Evolutionary conservation across 1,284 basidiomycete species (phyloP).

Genomic region (Microbotryum scabiosae): DNA sequence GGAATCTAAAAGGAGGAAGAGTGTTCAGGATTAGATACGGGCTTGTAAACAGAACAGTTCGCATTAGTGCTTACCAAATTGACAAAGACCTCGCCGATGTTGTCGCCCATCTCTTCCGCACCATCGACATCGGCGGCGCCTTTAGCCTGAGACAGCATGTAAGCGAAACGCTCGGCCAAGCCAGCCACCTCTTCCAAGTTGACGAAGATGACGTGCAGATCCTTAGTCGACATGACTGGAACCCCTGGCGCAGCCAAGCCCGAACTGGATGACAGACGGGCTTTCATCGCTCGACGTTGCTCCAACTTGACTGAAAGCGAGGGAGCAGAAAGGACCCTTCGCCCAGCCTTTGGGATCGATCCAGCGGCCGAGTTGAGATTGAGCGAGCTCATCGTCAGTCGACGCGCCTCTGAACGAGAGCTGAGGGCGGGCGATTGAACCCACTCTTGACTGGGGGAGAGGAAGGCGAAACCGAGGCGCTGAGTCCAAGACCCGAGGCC

Average conservation of each 20-base stretch:
- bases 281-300: not conserved
- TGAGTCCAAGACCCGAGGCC: slow-evolving; percentile 27
- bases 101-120: slow-evolving; percentile 31
- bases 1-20: slow-evolving; percentile 30
- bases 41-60: not conserved
- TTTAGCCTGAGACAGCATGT: slow-evolving; percentile 21
- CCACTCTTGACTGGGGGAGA: no score
- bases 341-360: no score
- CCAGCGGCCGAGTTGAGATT: no score
- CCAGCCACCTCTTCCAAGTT: slow-evolving; percentile 40
- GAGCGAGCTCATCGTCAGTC: no score
- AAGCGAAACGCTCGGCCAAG: slow-evolving; percentile 39
- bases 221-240: slow-evolving; percentile 36
- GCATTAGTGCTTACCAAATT: slow-evolving; percentile 30
- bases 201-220: slow-evolving; percentile 41
- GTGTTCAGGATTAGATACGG: no score
- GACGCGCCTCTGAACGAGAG: no score
- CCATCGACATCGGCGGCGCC: slow-evolving; percentile 7
- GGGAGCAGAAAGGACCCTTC: no score
- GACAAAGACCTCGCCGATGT: slow-evolving; percentile 38
- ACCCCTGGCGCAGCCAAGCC: no score
- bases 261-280: no score
- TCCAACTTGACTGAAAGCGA: not conserved
- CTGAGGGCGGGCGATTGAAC: no score
- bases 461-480: no score